These are phyloP conservation scores for Bertia moriformis DNA, from an alignment of 2,329 filamentous ascomycete genomes.

Conservation along the genomic window DNA sequence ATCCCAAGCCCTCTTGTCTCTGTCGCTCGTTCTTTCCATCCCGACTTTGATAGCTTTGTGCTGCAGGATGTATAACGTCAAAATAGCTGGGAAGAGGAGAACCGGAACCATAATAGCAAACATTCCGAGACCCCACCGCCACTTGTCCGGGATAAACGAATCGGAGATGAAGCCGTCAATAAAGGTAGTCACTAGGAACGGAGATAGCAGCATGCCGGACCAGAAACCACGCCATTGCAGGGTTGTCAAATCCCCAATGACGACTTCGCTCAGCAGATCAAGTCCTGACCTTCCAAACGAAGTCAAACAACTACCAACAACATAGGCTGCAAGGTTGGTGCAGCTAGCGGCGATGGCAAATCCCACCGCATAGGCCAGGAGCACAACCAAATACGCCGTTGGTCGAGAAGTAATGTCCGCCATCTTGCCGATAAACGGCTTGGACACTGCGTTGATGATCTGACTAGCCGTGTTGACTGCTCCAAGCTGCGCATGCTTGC, in stretches of 20 bases:
- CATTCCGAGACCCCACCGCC: constrained; percentile 55
- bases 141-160: constrained; percentile 31
- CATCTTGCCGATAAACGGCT: constrained; percentile 52
- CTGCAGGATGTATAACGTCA: constrained; percentile 42
- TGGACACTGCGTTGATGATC: constrained; percentile 44
- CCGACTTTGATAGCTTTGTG: constrained; percentile 41
- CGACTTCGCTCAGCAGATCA: constrained; percentile 26
- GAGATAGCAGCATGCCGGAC: constrained; percentile 47
- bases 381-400: constrained; percentile 41
- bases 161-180: constrained; percentile 42
- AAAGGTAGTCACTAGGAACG: constrained; percentile 53
- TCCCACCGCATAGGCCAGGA: constrained; percentile 30
- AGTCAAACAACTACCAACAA: constrained; percentile 54
- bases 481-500: too few relatives aligned
- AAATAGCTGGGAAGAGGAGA: constrained; percentile 40
- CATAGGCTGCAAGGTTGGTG: constrained; percentile 42
- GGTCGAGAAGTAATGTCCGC: constrained; percentile 55
- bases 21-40: too few relatives aligned
- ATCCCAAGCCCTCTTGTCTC: too few relatives aligned
- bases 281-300: constrained; percentile 30
- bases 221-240: constrained; percentile 52
- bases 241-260: constrained; percentile 54
- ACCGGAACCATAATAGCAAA: constrained; percentile 49
- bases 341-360: constrained; percentile 55
- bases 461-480: too few relatives aligned